phyloP scores from a whole-genome alignment of 2,329 filamentous ascomycete genomes.

The Sporothrix inflata region DNA sequence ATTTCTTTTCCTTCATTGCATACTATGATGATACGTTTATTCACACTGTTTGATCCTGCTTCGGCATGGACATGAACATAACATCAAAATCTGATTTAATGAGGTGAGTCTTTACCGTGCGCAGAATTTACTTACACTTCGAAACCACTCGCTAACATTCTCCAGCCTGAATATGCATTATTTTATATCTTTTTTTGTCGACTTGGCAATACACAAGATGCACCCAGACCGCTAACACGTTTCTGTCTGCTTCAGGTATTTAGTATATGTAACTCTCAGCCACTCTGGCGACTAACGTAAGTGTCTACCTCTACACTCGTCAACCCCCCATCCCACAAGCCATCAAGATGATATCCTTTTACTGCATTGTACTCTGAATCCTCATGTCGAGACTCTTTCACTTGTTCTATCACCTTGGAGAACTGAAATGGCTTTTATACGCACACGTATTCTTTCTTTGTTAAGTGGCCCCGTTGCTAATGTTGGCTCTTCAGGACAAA shows the following conservation, averaged over 20 bases:
- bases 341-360: conserved; percentile 51
- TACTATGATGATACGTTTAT: conserved; percentile 59
- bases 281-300: background rate
- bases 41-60: conserved; percentile 63
- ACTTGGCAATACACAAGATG: background rate
- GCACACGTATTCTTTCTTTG: conserved; percentile 33
- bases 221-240: conserved; percentile 24
- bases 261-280: background rate
- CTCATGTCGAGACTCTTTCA: conserved; percentile 55
- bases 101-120: conserved; percentile 40
- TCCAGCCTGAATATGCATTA: conserved; percentile 35
- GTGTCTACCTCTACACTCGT: background rate
- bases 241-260: conserved; percentile 27
- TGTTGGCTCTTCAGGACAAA: background rate
- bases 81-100: conserved; percentile 58
- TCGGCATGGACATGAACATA: conserved; percentile 56
- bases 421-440: conserved; percentile 53
- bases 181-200: conserved; percentile 3
- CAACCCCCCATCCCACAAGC: background rate
- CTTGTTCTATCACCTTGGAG: conserved; percentile 60
- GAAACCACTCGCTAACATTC: conserved; percentile 29
- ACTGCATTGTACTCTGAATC: conserved; percentile 56
- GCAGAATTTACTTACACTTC: background rate
- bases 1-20: conserved; percentile 27
- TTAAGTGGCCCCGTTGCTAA: background rate